Percentiles rank a stretch among this genome's conserved stretches.
Conservation (phyloP, 2,329 filamentous ascomycete genomes). For the Neofusicoccum ribis region DNA sequence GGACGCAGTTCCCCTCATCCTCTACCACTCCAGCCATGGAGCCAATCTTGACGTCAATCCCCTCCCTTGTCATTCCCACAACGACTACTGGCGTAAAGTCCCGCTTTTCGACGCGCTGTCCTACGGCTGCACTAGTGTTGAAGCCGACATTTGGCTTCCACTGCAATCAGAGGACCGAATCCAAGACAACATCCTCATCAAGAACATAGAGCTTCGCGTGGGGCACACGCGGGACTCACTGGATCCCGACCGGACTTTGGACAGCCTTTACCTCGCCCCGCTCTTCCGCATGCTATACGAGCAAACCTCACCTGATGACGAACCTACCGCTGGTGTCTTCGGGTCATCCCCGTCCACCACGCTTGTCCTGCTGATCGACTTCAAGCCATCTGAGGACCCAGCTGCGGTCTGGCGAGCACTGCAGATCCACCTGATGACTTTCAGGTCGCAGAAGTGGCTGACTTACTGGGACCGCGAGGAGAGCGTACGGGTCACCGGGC, state of each 20-base stretch:
- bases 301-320: background rate
- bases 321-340: conserved; percentile 10
- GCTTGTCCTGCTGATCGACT: conserved; percentile 21
- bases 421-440: background rate
- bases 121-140: conserved; percentile 37
- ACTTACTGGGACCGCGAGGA: conserved; percentile 15
- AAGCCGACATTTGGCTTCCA: conserved; percentile 34
- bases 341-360: conserved; percentile 8
- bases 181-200: conserved; percentile 20
- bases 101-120: conserved; percentile 43
- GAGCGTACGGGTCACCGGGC: background rate
- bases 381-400: background rate
- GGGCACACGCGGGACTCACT: conserved; percentile 30
- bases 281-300: conserved; percentile 9
- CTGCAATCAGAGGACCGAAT: background rate
- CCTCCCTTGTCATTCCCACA: conserved; percentile 30
- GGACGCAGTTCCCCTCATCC: background rate
- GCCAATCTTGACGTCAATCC: conserved; percentile 40
- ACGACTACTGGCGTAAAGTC: conserved; percentile 24
- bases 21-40: conserved; percentile 22
- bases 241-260: conserved; percentile 26
- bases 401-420: conserved; percentile 3
- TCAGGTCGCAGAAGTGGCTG: conserved; percentile 8
- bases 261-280: conserved; percentile 31
- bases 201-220: conserved; percentile 29